These are phyloP conservation scores for Candida ficus DNA, from an alignment of 805 yeast species.

Conservation along the genomic window DNA sequence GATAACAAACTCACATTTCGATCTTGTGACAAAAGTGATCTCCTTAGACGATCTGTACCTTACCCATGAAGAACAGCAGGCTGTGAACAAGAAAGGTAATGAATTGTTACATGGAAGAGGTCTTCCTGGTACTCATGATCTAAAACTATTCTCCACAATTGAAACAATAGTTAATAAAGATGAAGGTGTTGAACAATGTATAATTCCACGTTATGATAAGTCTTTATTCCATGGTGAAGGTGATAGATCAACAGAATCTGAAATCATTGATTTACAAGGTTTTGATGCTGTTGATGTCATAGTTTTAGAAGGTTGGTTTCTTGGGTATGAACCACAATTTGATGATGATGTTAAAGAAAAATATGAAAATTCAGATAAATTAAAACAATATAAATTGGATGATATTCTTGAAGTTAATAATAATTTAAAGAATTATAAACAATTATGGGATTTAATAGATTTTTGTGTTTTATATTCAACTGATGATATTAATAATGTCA, in stretches of 20 bases:
- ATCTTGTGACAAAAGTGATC: conserved; percentile 38
- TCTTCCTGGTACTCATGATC: conserved; percentile 91
- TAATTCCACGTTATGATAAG: conserved; percentile 75
- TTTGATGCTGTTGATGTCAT: conserved; percentile 49
- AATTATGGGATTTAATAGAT: conserved; percentile 55
- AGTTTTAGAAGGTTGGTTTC: conserved; percentile 92
- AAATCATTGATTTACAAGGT: conserved; percentile 32
- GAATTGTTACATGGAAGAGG: conserved; percentile 73
- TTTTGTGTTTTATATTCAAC: conserved; percentile 61
- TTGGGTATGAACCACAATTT: conserved; percentile 56
- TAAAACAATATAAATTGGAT: conserved; percentile 25
- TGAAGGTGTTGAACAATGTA: conserved; percentile 23
- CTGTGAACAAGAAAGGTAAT: conserved; percentile 43
- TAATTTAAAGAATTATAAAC: conserved; percentile 43
- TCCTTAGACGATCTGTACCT: conserved; percentile 88
- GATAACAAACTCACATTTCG: conserved; percentile 30
- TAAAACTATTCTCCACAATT: conserved; percentile 21
- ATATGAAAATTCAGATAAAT: conserved; percentile 17
- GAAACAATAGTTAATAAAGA: conserved; percentile 14
- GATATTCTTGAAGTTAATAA: conserved; percentile 42
- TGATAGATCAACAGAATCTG: conserved; percentile 48
- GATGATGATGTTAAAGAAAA: conserved; percentile 18
- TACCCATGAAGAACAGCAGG: conserved; percentile 54
- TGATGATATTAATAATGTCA: conserved; percentile 53
- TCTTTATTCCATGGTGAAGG: conserved; percentile 69